Conservation (phyloP, 2,329 filamentous ascomycete species). For the Tolypocladium paradoxum region DNA sequence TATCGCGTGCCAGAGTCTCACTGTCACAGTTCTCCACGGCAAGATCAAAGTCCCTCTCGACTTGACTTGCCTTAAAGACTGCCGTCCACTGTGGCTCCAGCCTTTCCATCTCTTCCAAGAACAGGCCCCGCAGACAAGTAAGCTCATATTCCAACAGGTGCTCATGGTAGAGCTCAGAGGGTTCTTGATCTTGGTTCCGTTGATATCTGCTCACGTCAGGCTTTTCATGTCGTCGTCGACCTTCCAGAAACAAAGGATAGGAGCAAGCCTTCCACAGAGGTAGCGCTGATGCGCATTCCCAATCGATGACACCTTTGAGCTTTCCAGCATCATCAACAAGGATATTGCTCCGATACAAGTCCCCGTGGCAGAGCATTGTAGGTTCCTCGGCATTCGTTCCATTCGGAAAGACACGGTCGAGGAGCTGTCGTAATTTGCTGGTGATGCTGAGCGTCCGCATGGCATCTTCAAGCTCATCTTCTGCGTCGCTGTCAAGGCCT, state of each 20-base stretch:
- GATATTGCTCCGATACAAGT: slow-evolving; percentile 27
- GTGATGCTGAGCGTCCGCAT: slow-evolving; percentile 12
- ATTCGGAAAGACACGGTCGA: slow-evolving; percentile 20
- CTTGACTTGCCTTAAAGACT: slow-evolving; percentile 1
- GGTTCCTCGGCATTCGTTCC: slow-evolving; percentile 10
- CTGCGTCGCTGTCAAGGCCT: slow-evolving; percentile 6
- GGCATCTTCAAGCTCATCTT: slow-evolving; percentile 20
- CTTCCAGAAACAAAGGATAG: slow-evolving; percentile 23
- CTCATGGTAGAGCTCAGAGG: slow-evolving; percentile 21
- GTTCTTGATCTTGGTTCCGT: background rate
- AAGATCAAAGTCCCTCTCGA: slow-evolving; percentile 5
- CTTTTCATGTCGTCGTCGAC: no score
- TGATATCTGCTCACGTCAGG: slow-evolving; percentile 14
- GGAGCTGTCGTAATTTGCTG: slow-evolving; percentile 14
- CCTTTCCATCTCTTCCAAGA: slow-evolving; percentile 15
- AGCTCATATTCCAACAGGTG: slow-evolving; percentile 27
- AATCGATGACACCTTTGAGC: slow-evolving; percentile 28
- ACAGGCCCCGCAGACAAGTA: slow-evolving; percentile 23
- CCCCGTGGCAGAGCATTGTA: slow-evolving; percentile 23
- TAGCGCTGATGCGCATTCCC: slow-evolving; percentile 29
- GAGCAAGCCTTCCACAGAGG: slow-evolving; percentile 26
- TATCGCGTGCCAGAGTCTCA: no score
- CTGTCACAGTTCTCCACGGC: slow-evolving; percentile 5
- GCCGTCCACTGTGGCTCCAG: slow-evolving; percentile 20
- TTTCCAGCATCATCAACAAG: slow-evolving; percentile 22